Base-by-base conservation (phyloP, 2,329 filamentous ascomycete species). In the Fusarium albosuccineum region DNA sequence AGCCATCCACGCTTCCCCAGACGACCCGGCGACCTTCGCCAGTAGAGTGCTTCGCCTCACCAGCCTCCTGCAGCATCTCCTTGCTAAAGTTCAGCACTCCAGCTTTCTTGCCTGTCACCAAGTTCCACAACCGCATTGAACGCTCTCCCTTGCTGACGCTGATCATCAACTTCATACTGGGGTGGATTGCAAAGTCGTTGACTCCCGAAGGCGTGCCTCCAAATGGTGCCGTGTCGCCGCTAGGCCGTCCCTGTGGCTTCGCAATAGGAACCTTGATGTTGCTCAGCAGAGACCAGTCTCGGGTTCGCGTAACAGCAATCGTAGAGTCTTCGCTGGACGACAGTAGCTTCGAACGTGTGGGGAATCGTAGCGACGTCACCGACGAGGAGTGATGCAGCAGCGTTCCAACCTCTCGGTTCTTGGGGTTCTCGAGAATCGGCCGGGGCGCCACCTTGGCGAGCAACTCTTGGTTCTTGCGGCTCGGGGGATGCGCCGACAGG, bases 141-240 rank as follows among this genome's bases (percentile, higher is more conserved):
- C 89, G 90, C 82, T 99, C 96, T 68, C 94, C 94, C 73, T 91
- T 93, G 70, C 93, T 91, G 9, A 98, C 94, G 71, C 89, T 97
- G 62, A 99, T 89, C 92, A 98, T 97, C 51, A 99, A 83, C 81
- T 97, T 98, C 87, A 97, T 93, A 77, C 92, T 97, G 1, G 96
- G 95, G 77, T 99, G 96, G 27, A 99, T 91, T 3, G 95, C 93
- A 77, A 99, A 97, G 77, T 94, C 92, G 77, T 97, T 98, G 70
- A 98, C 89, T 16, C 96, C 96, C n/a, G 90, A 88, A 0, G 94
- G 94, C 27, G 91, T 88, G 48, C 89, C 92, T 16, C 93, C 94
- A 10, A 91, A 87, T 3, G 91, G 90, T 8, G 94, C 93, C 16
- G 95, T 98, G 78, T 97, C 95, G 61, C 95, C 95, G 70, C 90